Evolutionary conservation across 2,329 filamentous ascomycete species (phyloP).

Genomic region (Amylocarpus encephaloides): DNA sequence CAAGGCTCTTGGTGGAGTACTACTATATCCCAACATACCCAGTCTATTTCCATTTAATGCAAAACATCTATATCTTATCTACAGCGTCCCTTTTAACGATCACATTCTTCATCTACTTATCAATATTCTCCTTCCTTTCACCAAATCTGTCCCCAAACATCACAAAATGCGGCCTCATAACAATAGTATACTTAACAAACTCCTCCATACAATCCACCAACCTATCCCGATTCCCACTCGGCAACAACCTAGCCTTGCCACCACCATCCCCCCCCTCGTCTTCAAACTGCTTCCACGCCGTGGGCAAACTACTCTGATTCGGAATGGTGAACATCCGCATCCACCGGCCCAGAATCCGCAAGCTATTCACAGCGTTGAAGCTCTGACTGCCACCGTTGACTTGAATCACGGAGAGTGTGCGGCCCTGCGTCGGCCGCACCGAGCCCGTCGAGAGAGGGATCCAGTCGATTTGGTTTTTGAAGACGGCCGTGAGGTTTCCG

Average conservation of each 20-base stretch:
- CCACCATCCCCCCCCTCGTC: conserved; percentile 33
- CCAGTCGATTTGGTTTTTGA: conserved; percentile 68
- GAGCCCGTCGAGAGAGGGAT: conserved; percentile 56
- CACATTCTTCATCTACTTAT: neutral
- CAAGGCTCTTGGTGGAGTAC: too few relatives aligned
- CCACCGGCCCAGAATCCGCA: conserved; percentile 61
- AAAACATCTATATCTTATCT: too few relatives aligned
- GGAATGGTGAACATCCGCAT: conserved; percentile 65
- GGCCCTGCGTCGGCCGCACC: conserved; percentile 59
- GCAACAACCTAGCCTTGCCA: conserved; percentile 44
- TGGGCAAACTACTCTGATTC: conserved; percentile 59
- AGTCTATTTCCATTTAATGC: too few relatives aligned
- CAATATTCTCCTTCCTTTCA: conserved; percentile 38
- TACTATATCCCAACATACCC: too few relatives aligned
- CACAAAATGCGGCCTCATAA: conserved; percentile 56
- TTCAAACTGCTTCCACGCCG: conserved; percentile 57
- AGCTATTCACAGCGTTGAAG: conserved; percentile 60
- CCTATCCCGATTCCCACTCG: conserved; percentile 51
- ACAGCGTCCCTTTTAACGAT: too few relatives aligned
- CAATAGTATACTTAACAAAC: conserved; percentile 60
- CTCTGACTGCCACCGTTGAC: conserved; percentile 59
- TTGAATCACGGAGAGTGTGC: conserved; percentile 56
- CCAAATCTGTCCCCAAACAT: conserved; percentile 58
- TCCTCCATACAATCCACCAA: conserved; percentile 65
- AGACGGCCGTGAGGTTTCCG: conserved; percentile 58